Conservation (phyloP, 2,329 filamentous ascomycete species). For the Aspergillus novoparasiticus region DNA sequence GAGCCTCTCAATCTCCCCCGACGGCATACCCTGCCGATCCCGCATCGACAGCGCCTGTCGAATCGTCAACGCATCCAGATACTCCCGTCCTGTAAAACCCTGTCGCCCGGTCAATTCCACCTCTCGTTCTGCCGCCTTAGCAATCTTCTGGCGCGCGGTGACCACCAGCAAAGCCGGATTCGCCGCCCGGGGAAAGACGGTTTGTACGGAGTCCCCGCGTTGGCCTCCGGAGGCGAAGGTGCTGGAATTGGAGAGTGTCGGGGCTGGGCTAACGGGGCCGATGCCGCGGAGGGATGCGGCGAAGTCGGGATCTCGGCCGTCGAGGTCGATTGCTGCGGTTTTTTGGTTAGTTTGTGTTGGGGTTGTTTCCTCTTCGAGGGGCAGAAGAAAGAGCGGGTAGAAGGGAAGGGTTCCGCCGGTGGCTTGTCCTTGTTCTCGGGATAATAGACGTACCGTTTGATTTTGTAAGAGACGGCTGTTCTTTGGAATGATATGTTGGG, state of each 20-base stretch:
- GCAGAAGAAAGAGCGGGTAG: neutral
- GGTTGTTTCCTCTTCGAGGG: constrained; percentile 3
- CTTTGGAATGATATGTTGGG: constrained; percentile 39
- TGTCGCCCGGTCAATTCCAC: constrained; percentile 51
- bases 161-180: constrained; percentile 61
- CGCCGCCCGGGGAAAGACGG: constrained; percentile 39
- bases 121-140: constrained; percentile 57
- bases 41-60: constrained; percentile 52
- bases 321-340: constrained; percentile 57
- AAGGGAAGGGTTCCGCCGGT: neutral
- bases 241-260: constrained; percentile 59
- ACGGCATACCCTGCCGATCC: constrained; percentile 42
- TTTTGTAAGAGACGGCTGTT: constrained; percentile 34
- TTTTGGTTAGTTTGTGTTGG: neutral
- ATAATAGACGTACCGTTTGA: constrained; percentile 34
- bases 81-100: constrained; percentile 45
- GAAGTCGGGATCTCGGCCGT: constrained; percentile 65
- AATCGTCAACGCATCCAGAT: constrained; percentile 54
- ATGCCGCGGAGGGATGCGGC: constrained; percentile 76
- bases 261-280: constrained; percentile 61
- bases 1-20: constrained; percentile 46
- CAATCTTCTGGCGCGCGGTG: constrained; percentile 53
- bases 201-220: constrained; percentile 30
- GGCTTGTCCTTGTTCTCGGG: neutral
- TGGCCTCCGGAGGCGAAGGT: constrained; percentile 42